A percentile compares a stretch with the other conserved stretches of the same genome.
Conservation (phyloP, 495 filamentous ascomycete genomes). For the Sphaerosporella brunnea region DNA sequence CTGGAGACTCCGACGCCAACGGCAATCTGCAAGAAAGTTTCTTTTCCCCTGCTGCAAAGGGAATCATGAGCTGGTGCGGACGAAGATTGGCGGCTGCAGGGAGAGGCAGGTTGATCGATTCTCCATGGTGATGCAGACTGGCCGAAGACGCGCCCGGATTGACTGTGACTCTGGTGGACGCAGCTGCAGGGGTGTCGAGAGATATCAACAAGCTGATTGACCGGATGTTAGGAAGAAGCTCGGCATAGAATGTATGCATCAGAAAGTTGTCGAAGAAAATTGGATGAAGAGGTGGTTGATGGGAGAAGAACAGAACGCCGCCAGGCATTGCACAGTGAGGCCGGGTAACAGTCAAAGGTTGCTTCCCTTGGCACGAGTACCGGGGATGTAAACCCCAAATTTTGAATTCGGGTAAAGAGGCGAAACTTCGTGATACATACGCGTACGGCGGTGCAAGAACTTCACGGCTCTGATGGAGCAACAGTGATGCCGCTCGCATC, state of each 20-base stretch:
- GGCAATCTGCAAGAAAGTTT: conserved; percentile 56
- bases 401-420: no score
- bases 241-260: conserved; percentile 29
- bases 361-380: no score
- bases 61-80: conserved; percentile 27
- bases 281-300: no score
- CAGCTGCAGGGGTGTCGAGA: conserved; percentile 34
- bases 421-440: no score
- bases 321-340: no score
- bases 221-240: conserved; percentile 72
- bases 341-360: no score
- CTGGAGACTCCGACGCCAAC: conserved; percentile 32
- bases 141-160: conserved; percentile 35
- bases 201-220: conserved; percentile 61
- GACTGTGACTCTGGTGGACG: conserved; percentile 34
- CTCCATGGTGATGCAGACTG: conserved; percentile 36
- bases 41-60: conserved; percentile 26
- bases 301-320: no score
- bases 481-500: no score
- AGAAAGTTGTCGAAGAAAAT: no score
- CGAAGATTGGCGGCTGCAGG: conserved; percentile 39
- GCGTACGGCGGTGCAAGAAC: no score
- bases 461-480: no score
- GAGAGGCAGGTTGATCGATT: conserved; percentile 40
- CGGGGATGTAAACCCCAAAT: no score